Percentiles rank a stretch among this genome's conserved stretches.
phyloP scores from a whole-genome alignment of 768 basidiomycete genomes.

The Mycena albidolilacea region DNA sequence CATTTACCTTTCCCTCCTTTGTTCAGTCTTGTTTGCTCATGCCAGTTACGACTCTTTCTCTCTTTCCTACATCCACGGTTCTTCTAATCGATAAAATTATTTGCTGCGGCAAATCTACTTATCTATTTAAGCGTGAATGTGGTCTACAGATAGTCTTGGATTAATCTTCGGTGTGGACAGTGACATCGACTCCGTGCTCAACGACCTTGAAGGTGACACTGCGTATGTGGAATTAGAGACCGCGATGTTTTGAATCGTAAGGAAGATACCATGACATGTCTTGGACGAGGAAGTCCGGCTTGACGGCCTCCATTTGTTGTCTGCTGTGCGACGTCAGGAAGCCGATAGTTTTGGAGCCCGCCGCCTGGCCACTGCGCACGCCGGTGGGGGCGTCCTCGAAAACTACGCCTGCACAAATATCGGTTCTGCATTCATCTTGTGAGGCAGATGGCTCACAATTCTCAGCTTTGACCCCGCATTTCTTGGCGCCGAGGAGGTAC shows the following conservation, averaged over 20 bases:
- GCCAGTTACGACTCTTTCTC: conserved; percentile 22
- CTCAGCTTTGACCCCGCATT: conserved; percentile 72
- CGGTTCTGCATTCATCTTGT: background rate
- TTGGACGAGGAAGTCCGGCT: conserved; percentile 78
- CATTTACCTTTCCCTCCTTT: conserved; percentile 31
- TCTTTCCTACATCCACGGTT: conserved; percentile 17
- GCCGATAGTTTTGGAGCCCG: conserved; percentile 89
- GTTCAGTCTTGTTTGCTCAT: conserved; percentile 27
- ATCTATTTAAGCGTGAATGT: background rate
- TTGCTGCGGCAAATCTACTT: conserved; percentile 40
- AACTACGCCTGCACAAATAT: conserved; percentile 72
- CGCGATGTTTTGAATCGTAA: background rate
- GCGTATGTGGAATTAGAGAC: background rate
- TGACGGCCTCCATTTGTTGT: conserved; percentile 74
- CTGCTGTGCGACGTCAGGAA: conserved; percentile 86
- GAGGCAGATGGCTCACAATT: conserved; percentile 62
- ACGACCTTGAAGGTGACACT: conserved; percentile 53
- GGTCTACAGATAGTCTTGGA: background rate
- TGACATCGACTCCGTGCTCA: conserved; percentile 63
- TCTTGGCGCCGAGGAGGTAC: conserved; percentile 88
- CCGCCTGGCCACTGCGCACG: conserved; percentile 81
- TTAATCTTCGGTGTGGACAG: conserved; percentile 50
- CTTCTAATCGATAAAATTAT: conserved; percentile 45
- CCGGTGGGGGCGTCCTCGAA: conserved; percentile 95
- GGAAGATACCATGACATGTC: conserved; percentile 74